Evolutionary conservation across 2,329 filamentous ascomycete genomes (phyloP), one percentile per base, ranked within the genome.

Genomic region (Amauroascus verrucosus): DNA sequence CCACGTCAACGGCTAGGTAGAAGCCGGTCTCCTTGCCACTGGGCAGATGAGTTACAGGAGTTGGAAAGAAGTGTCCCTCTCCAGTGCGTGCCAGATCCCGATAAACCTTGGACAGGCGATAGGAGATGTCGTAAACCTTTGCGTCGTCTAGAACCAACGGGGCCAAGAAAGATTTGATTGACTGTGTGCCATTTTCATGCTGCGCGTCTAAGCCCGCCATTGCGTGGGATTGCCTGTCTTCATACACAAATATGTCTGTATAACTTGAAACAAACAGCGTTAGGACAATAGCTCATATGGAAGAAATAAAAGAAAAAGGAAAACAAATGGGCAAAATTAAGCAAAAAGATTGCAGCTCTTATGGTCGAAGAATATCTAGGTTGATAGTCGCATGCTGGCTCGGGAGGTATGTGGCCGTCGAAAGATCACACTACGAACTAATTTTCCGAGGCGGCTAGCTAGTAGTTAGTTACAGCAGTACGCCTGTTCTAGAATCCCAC

Each of bases 1-100:
- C 76, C 37, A 78, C 70, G 61, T 78, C 76, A 35, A 78, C 76
- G 22, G 73, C 73, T n/a, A 78, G 61, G 59, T 76, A 78, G 37
- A 68, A 72, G 14, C 76, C 76, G n/a, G 67, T 74, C 61, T 78
- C 76, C 54, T 68, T 67, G 4, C 76, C 75, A 1, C 73, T 75
- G 11, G 70, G 70, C 11, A 72, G 57, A 44, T 65, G 60, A 6
- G 69, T 72, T 45, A 71, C 66, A 1, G 70, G 66, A 0, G 68
- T 72, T 24, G 70, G 70, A 54, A 71, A 66, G 56, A 72, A 72
- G 50, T 72, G 67, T 38, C 71, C 67, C 24, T 64, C 64, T 4
- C 70, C 71, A 2, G 58, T 59, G 7, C 67, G 61, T 6, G 69
- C 70, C 28, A 72, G 60, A 28, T 67, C 59, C 24, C 61, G 62